Base-by-base conservation (phyloP, 352 stramenopile species). In the Globisporangium barbulae region DNA sequence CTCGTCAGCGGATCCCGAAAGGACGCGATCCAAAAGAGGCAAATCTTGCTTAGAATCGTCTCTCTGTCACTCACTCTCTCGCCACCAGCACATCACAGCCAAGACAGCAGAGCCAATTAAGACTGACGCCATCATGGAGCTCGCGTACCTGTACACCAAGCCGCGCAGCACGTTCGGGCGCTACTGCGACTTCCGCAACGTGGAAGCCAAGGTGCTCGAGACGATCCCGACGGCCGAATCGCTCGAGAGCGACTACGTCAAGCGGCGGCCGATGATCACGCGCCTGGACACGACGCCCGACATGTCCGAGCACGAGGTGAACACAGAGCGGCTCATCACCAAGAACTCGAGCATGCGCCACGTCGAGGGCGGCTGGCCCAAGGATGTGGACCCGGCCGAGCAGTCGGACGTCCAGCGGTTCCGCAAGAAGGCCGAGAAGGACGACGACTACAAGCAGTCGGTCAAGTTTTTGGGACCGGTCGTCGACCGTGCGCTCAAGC, bases 391-490 rank as follows among this genome's bases (percentile, higher is more conserved):
- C 68, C 86, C 89, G 33, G 95, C 91, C n/a, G 96, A 99, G 70
- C 94, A 98, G 73, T 97, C 81, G 62, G 95, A 98, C 70, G 92
- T 98, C 30, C 89, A 96, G 69, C 82, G 97, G 12, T 99, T 98
- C 73, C 90, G 95, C 44, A 99, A 99, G 77, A 98, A 98, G 69
- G 93, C 94, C 5, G 94, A 99, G 70, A 99, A 99, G 72, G 96
- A 98, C 63, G 94, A 98, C 61, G 94, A 98, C 65, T 98, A 98
- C 75, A 97, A 98, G 68, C 86, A 93, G 67, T 88, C 94, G 6
- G 90, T 99, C 65, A 98, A 98, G 72, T 80, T 63, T 53, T 81
- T 99, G 5, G 94, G 94, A 1, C 93, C 93, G 0, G 80, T 98
- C 61, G 91, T 98, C 22, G 90, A 97, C 47, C 79, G 88, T 15